Evolutionary conservation across 371 early-diverging fungal species (phyloP).

Genomic region (Massospora cicadina): DNA sequence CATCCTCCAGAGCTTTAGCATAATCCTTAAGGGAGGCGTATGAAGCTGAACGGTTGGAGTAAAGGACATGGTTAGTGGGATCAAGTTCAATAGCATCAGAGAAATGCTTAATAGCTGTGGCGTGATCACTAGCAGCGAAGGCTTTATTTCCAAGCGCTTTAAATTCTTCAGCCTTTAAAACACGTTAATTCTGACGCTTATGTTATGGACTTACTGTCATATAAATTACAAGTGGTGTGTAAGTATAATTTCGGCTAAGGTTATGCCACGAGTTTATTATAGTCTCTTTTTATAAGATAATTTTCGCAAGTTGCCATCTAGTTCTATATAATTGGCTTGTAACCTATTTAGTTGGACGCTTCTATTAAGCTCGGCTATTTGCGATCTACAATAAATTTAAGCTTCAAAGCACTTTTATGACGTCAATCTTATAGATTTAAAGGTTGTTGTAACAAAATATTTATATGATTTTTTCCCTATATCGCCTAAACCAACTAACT

Average conservation of each 20-base stretch:
- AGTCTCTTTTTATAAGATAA: not conserved
- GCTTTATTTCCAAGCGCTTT: conserved; percentile 70
- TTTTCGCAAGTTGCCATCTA: not conserved
- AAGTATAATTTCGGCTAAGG: not conserved
- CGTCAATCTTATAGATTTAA: not conserved
- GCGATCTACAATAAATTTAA: not conserved
- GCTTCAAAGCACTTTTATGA: not conserved
- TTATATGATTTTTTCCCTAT: not conserved
- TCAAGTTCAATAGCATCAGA: conserved; percentile 61
- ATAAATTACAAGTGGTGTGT: not conserved
- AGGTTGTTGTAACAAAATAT: not conserved
- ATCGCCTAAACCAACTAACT: not conserved
- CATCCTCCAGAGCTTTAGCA: conserved; percentile 57
- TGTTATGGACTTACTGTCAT: not conserved
- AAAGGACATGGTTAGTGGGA: conserved; percentile 69
- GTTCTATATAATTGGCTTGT: not conserved
- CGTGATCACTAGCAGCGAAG: conserved; percentile 59
- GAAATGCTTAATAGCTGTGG: conserved; percentile 52
- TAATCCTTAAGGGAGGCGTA: conserved; percentile 55
- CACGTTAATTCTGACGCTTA: not conserved
- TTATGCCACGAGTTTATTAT: not conserved
- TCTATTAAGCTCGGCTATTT: not conserved
- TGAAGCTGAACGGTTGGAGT: conserved; percentile 74
- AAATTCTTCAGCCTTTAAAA: conserved; percentile 24
- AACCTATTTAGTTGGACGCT: not conserved